Evolutionary conservation across 805 yeast genomes (phyloP).

Genomic region (Kodamaea leandrae): DNA sequence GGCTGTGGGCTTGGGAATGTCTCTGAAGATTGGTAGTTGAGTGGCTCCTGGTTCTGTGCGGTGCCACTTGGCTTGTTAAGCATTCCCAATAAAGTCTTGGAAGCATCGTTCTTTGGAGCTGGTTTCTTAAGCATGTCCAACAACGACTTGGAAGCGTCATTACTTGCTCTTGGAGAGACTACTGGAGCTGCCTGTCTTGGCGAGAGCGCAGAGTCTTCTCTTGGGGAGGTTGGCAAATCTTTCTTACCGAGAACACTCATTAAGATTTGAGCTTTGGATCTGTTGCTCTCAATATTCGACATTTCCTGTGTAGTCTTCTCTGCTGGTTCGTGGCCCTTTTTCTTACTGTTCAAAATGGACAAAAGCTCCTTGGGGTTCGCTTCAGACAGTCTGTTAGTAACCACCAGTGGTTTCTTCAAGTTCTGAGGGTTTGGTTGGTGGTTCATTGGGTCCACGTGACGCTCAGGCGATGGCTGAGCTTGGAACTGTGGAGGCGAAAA

Average conservation of each 20-base stretch:
- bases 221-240: conserved; percentile 6
- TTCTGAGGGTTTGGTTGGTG: conserved; percentile 37
- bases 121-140: conserved; percentile 8
- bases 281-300: conserved; percentile 21
- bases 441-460: conserved; percentile 9
- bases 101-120: conserved; percentile 1
- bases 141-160: conserved; percentile 1
- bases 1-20: conserved; percentile 14
- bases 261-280: conserved; percentile 31
- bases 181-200: background rate
- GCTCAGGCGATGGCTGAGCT: conserved; percentile 2
- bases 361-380: conserved; percentile 43
- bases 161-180: background rate
- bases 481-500: conserved; percentile 5
- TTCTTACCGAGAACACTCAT: conserved; percentile 27
- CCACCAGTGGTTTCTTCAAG: conserved; percentile 30
- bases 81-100: conserved; percentile 8
- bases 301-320: conserved; percentile 11
- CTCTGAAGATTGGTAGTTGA: background rate
- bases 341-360: conserved; percentile 36
- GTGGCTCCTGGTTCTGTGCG: background rate
- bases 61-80: conserved; percentile 2
- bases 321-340: conserved; percentile 3
- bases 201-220: background rate
- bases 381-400: conserved; percentile 27